These are phyloP conservation scores for Termitomyces sp. DNA, from an alignment of 768 basidiomycete species.

Conservation along the genomic window DNA sequence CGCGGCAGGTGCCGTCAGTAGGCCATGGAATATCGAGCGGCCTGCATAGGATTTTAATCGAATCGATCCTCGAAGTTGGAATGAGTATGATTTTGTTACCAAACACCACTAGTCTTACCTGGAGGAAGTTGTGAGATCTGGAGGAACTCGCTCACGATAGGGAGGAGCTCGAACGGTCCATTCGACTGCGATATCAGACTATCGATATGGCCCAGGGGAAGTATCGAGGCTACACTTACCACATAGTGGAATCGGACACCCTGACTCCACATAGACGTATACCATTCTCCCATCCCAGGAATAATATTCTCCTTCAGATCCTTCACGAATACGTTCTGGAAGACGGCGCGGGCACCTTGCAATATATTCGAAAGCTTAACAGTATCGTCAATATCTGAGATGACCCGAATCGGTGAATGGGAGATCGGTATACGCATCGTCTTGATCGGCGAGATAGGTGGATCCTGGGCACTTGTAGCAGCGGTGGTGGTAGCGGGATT, in stretches of 20 bases:
- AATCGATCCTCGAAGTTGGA: slow-evolving; percentile 54
- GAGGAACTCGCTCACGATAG: slow-evolving; percentile 76
- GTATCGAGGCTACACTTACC: slow-evolving; percentile 42
- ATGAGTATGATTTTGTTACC: not conserved
- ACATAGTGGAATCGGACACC: slow-evolving; percentile 89
- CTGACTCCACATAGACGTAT: slow-evolving; percentile 57
- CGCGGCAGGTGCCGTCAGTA: slow-evolving; percentile 77
- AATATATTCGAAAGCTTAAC: slow-evolving; percentile 79
- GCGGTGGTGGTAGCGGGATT: not conserved
- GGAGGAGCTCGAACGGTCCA: slow-evolving; percentile 80
- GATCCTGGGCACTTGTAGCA: not conserved
- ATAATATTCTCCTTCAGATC: slow-evolving; percentile 77
- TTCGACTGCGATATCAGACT: slow-evolving; percentile 52
- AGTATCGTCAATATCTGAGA: slow-evolving; percentile 95
- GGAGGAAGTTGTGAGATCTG: slow-evolving; percentile 62
- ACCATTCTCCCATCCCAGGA: slow-evolving; percentile 82
- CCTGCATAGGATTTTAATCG: slow-evolving; percentile 84
- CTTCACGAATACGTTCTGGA: slow-evolving; percentile 90
- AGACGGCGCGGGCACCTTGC: slow-evolving; percentile 75
- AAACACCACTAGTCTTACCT: slow-evolving; percentile 31
- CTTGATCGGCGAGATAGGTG: slow-evolving; percentile 16
- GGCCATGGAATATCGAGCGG: slow-evolving; percentile 76
- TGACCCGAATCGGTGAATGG: slow-evolving; percentile 65
- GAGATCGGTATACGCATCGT: slow-evolving; percentile 48
- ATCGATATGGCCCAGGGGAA: not conserved